Base-by-base conservation (phyloP, 1,284 basidiomycete species). In the Bondarzewia mesenterica region DNA sequence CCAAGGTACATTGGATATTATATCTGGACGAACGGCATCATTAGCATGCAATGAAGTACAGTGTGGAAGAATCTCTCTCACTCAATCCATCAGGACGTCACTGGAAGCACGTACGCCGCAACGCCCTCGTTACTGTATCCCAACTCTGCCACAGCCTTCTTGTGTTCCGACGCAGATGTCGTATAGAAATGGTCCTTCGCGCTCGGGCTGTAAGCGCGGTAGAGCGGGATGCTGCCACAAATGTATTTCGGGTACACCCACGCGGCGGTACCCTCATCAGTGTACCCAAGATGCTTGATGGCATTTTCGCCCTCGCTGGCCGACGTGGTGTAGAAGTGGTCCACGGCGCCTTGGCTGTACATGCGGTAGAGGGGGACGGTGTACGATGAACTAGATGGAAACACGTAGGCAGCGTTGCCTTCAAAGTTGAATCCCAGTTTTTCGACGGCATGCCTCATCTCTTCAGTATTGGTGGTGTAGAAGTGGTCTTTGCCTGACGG, bases 261-360 rank as follows among this genome's bases (percentile, higher is more conserved):
- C 10, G 45, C 49, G 20, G 53, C 48, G 25, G 47, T 38, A 16
- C 51, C 49, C 40, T 54, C 53, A 29, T 37, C 36, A 16, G 5
- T 39, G 51, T 56, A 56, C 7, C 50, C 50, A 23, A 32, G 40
- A 16, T 32, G 14, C 7, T 43, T 39, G 35, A 50, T 36, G 16
- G 53, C 51, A 36, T 27, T 50, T 38, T 56, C 35, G 29, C 43
- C 29, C 50, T 52, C 49, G 1, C 38, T 15, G 39, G 39, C 18
- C 22, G 44, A 47, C 16, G 54, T 52, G 21, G 55, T 52, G 50
- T 53, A 57, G 50, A 55, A 57, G 46, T 55, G 55, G 42, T 55
- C 53, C 8, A 25, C 40, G 7, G 27, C 15, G 7, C 20, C 15
- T 5, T 36, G n/a, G 42, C 45, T 49, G 50, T 32, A 54, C 27